Base-by-base conservation (phyloP, 371 early-diverging fungal species). In the Fennellomyces sp. region DNA sequence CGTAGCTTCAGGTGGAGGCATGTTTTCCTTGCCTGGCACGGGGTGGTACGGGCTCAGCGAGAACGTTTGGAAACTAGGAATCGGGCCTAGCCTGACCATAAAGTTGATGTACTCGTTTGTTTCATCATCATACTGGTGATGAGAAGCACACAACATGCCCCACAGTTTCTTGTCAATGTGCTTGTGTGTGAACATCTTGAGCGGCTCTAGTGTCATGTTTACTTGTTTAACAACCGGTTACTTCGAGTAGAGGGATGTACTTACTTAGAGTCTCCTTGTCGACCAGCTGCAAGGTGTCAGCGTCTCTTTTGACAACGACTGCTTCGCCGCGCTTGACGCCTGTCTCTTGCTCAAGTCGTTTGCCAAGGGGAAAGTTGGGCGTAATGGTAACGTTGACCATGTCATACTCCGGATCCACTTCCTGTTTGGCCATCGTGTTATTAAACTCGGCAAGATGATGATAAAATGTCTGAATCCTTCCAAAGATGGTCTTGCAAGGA, bases 381-480 rank as follows among this genome's bases (percentile, higher is more conserved):
- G 89, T 84, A 28, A 85, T 73, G 17, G 87, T 83, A 1, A 88
- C 87, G 35, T 81, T 84, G 11, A 87, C 86, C 70, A 78, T 69
- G 28, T 81, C 81, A 55, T 70, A 78, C 52, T 78, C 78, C n/a
- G 81, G 70, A 61, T 81, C 78, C 5, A 48, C 8, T 30, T 78
- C 81, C 51, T 69, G 65, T 8, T 64, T 25, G 11, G 60, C 54
- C 29, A 65, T 68, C 30, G 72, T 72, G 5, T 62, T 21, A 0
- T 66, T 58, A 50, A 70, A 72, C 30, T 68, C 72, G 8, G 70
- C 57, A 21, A 80, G 66, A 58, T 80, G 80, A 33, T 70, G 68
- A 29, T 65, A 80, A 13, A 80, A 70, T 4, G 77, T 66, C 27
- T 76, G 77, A 31, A 80, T 70, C 19, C 75, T 65, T 31, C 76